These are phyloP conservation scores for Aureobasidium sp. DNA, from an alignment of 2,329 filamentous ascomycete species.

Conservation along the genomic window DNA sequence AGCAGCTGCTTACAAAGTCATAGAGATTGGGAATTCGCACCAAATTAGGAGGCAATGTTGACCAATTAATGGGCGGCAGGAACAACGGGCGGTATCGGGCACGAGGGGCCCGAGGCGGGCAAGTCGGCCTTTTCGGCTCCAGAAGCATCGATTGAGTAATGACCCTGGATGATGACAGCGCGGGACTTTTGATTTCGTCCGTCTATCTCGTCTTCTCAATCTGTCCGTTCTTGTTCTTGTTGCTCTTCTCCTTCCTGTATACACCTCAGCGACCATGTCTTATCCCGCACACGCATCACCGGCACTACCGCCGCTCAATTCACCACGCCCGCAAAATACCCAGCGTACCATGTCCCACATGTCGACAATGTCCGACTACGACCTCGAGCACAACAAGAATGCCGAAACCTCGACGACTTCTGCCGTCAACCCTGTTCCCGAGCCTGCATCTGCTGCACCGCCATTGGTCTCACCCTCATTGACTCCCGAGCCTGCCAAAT, in stretches of 20 bases:
- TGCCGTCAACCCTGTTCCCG: conserved; percentile 15
- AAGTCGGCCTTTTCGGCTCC: conserved; percentile 4
- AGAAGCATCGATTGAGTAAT: neutral
- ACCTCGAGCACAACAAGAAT: conserved; percentile 27
- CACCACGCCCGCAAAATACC: conserved; percentile 42
- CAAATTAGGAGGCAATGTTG: neutral
- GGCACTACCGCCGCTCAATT: conserved; percentile 40
- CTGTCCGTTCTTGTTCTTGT: neutral
- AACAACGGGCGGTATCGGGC: neutral
- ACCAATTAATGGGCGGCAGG: neutral
- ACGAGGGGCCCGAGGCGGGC: conserved; percentile 5
- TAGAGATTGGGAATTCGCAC: neutral
- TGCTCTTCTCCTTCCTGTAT: neutral
- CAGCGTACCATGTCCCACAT: conserved; percentile 26
- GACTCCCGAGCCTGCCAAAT: conserved; percentile 29
- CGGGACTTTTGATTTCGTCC: neutral
- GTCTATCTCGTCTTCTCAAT: neutral
- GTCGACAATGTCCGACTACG: conserved; percentile 34
- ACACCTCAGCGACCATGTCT: neutral
- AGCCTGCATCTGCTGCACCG: conserved; percentile 28
- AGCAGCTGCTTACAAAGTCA: conserved; percentile 3
- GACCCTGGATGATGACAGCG: conserved; percentile 12
- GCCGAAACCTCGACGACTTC: conserved; percentile 19
- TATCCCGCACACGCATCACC: conserved; percentile 37
- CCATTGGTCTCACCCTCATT: conserved; percentile 44